phyloP scores from a whole-genome alignment of 805 yeast genomes.

The Wickerhamiella vanderwaltii region DNA sequence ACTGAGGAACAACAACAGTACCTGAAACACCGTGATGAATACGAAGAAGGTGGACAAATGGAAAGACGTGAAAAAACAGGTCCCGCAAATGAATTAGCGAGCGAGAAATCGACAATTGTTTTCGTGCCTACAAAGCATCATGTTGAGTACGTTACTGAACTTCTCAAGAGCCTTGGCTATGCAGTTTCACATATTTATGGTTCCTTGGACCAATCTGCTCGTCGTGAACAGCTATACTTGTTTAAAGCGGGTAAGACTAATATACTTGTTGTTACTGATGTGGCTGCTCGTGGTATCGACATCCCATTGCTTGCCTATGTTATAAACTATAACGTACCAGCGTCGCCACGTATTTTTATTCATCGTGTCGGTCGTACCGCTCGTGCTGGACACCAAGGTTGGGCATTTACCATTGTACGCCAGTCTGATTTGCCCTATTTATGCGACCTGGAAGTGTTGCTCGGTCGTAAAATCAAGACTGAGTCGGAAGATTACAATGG shows the following conservation, averaged over 20 bases:
- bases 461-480: slow-evolving; percentile 57
- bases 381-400: slow-evolving; percentile 94
- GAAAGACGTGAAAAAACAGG: slow-evolving; percentile 49
- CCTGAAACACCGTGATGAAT: slow-evolving; percentile 39
- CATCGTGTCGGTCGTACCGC: slow-evolving; percentile 99
- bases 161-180: slow-evolving; percentile 69
- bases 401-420: slow-evolving; percentile 81
- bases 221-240: slow-evolving; percentile 75
- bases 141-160: slow-evolving; percentile 72
- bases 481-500: slow-evolving; percentile 58
- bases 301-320: slow-evolving; percentile 90
- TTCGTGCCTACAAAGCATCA: slow-evolving; percentile 97
- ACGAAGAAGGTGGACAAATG: slow-evolving; percentile 33
- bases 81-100: slow-evolving; percentile 72
- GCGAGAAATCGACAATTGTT: slow-evolving; percentile 74
- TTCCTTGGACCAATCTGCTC: slow-evolving; percentile 86
- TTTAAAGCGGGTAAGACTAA: slow-evolving; percentile 77
- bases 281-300: slow-evolving; percentile 92
- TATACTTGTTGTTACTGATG: slow-evolving; percentile 92
- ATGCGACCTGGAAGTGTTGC: slow-evolving; percentile 76
- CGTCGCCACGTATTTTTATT: slow-evolving; percentile 82
- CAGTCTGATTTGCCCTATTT: slow-evolving; percentile 77
- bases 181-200: slow-evolving; percentile 87
- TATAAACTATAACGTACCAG: slow-evolving; percentile 79
- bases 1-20: slow-evolving; percentile 52